Evolutionary conservation across 2,329 filamentous ascomycete species (phyloP).

Genomic region (Conoideocrella luteorostrata): DNA sequence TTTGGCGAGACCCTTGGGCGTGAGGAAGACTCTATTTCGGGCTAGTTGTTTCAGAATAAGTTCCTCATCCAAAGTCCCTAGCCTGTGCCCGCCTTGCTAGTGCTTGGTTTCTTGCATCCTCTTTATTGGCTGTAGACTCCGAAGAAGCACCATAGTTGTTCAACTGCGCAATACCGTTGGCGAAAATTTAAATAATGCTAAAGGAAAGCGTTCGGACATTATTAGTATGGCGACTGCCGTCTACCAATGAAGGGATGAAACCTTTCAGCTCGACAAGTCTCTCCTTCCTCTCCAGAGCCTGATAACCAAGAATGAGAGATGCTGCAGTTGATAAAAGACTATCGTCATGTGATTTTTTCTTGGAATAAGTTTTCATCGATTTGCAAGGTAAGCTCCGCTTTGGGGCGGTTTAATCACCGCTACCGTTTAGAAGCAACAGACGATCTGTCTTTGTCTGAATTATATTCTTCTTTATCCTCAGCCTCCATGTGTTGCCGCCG

Average conservation of each 20-base stretch:
- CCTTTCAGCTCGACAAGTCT: slow-evolving; percentile 51
- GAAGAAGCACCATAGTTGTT: slow-evolving; percentile 54
- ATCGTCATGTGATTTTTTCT: too few relatives aligned
- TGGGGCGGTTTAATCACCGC: too few relatives aligned
- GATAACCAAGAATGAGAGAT: slow-evolving; percentile 55
- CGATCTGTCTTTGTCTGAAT: too few relatives aligned
- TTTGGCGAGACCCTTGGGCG: slow-evolving; percentile 69
- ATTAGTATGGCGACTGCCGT: slow-evolving; percentile 14
- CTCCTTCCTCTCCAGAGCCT: slow-evolving; percentile 50
- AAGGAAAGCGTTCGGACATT: too few relatives aligned
- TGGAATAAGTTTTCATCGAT: too few relatives aligned
- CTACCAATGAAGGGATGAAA: slow-evolving; percentile 42
- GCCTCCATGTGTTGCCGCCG: too few relatives aligned
- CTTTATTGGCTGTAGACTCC: slow-evolving; percentile 42
- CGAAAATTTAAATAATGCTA: too few relatives aligned
- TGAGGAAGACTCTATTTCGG: slow-evolving; percentile 86
- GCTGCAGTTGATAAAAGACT: slow-evolving; percentile 54
- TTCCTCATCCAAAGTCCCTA: slow-evolving; percentile 64
- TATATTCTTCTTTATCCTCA: too few relatives aligned
- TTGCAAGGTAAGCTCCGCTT: too few relatives aligned
- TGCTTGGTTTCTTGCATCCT: slow-evolving; percentile 53
- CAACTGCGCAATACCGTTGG: slow-evolving; percentile 36
- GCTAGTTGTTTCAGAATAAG: slow-evolving; percentile 92
- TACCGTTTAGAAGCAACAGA: too few relatives aligned
- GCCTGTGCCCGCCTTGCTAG: slow-evolving; percentile 54